These are phyloP conservation scores for Monocercomonoides exilis DNA, from an alignment of 78 protist genomes.

Conservation along the genomic window DNA sequence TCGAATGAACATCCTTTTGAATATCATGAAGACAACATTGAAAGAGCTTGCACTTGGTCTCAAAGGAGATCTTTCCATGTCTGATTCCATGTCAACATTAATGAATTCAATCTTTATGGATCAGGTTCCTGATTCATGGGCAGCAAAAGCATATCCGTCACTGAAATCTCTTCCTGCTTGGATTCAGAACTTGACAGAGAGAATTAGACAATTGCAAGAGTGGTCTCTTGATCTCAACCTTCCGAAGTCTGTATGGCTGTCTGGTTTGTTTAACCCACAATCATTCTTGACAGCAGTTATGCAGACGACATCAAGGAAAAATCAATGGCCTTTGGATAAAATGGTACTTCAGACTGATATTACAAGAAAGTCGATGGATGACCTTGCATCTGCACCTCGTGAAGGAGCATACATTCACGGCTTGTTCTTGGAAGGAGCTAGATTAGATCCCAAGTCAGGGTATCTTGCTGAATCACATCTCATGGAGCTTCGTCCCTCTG, in stretches of 20 bases:
- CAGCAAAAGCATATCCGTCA: slow-evolving; percentile 52
- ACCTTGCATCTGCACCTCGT: slow-evolving; percentile 15
- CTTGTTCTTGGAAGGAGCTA: slow-evolving; percentile 58
- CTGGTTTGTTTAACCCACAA: slow-evolving; percentile 63
- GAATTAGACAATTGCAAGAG: slow-evolving; percentile 28
- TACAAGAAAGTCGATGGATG: slow-evolving; percentile 38
- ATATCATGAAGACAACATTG: slow-evolving; percentile 45
- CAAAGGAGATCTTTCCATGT: slow-evolving; percentile 59
- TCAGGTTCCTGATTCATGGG: slow-evolving; percentile 54
- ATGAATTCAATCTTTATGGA: slow-evolving; percentile 31
- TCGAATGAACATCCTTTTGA: slow-evolving; percentile 51
- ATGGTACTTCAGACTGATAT: slow-evolving; percentile 52
- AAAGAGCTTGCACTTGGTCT: slow-evolving; percentile 54
- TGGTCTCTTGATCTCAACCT: slow-evolving; percentile 42
- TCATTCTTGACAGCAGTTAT: slow-evolving; percentile 65
- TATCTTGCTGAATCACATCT: slow-evolving; percentile 35
- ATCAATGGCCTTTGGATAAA: slow-evolving; percentile 54
- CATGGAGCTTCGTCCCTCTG: slow-evolving; percentile 47
- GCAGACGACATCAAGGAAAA: slow-evolving; percentile 60
- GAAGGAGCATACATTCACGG: slow-evolving; percentile 72
- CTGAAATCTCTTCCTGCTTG: slow-evolving; percentile 43
- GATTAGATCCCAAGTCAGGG: slow-evolving; percentile 50
- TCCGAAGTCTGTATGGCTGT: slow-evolving; percentile 49
- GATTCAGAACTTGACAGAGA: slow-evolving; percentile 45
- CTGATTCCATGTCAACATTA: slow-evolving; percentile 38